Base-by-base conservation (phyloP, 306 rosid species). In the Prunus dulcis region DNA sequence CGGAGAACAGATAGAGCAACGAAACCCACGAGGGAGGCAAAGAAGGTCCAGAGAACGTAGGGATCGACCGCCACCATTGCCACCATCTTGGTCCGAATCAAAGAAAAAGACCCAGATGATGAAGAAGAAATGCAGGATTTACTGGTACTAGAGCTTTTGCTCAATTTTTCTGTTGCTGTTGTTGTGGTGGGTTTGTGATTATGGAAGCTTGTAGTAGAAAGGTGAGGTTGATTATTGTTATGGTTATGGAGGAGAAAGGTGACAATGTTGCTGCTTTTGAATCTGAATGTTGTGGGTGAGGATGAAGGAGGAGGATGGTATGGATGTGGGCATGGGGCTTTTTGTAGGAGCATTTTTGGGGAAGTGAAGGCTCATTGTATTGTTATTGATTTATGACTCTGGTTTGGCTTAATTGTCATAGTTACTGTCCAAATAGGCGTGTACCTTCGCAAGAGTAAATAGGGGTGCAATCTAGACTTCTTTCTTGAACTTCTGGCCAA, bases 21-120 rank as follows among this genome's bases (percentile, higher is more conserved):
- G 17, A 83, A 80, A 6, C 82, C 81, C 18, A 72, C 25, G 2
- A 83, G 52, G 6, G 82, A 80, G 47, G 79, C 79, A 15, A 67
- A 53, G 82, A 83, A 72, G 6, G 77, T 79, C 76, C 76, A 72
- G 50, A 76, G 45, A 22, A 83, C 58, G 64, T 67, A 69, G 10
- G 74, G 76, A 73, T 83, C 79, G 20, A 83, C 61, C 18, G 60
- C 69, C 61, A 32, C 70, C 82, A 72, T 66, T 67, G 20, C 22
- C 50, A 8, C 45, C 53, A 14, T 74, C 64, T 57, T 79, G 25
- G 47, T 75, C 75, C 78, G 72, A 43, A 67, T 12, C 76, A 70
- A 64, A 52, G 64, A 76, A 63, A 7, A 57, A 28, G 45, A 8
- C 67, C 67, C 67, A 7, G 67, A 62, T 62, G 64, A 25, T 3